Evolutionary conservation across 1,139 yeast species (phyloP), one percentile per base, ranked within the genome.

Genomic region (Pichia norvegensis): DNA sequence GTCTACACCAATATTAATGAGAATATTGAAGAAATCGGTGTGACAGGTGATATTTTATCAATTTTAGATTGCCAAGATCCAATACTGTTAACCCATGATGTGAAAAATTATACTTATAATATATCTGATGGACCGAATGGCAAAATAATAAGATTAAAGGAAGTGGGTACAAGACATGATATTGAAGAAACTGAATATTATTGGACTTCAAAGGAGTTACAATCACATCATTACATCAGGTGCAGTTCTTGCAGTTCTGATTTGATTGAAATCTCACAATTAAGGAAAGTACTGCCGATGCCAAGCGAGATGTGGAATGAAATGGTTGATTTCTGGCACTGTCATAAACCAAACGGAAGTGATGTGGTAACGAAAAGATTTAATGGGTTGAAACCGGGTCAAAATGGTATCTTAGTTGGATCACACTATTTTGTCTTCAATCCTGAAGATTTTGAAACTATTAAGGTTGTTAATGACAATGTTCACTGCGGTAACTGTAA

Each of bases 241-340:
- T 58, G 62, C 40, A 10, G 1, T 4, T 29, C 35, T 4, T 59
- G 62, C 42, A 8, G 39, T 8, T 10, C 8, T 5, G 10, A 19
- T 2, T 14, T 59, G 3, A 48, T 60, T 4, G 33, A 41, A 2
- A 29, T 53, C 3, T n/a, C 39, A 0, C 41, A 59, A 1, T 60
- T 67, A 23, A 33, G 47, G 7, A 61, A 60, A 31, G 64, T 82
- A 40, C 65, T 69, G 52, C 85, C 86, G 40, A 75, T 90, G 81
- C 98, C 98, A 0, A 84, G 95, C 1, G 97, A 88, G 57, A 70
- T 79, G 46, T 92, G 98, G 98, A 78, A 85, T 13, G 98, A 92
- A 60, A 70, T 92, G 75, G 85, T 92, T 95, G 97, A 92, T 51
- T 85, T 84, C 54, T 92, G 98, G 98, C 97, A 92, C 62, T 92